Base-by-base conservation (phyloP, 495 filamentous ascomycete species). In the Jackrogersella minutella region DNA sequence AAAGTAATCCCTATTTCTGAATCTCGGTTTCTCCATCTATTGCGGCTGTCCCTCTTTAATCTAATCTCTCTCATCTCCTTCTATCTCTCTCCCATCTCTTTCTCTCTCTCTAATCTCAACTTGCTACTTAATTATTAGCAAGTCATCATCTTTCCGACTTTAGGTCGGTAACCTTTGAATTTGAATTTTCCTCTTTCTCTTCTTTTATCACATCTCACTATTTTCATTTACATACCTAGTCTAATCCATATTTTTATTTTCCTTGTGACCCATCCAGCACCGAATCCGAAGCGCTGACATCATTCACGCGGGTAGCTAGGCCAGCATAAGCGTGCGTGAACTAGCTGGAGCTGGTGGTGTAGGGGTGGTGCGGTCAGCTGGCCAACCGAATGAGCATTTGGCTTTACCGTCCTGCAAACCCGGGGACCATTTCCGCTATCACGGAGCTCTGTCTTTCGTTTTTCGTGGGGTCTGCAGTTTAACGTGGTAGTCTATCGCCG, bases 341-440 rank as follows among this genome's bases (percentile, higher is more conserved):
- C 28, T 37, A 41, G 6, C 19, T 31, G 24, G 36, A 59, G 40
- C 34, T 57, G 60, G 59, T 69, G 60, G 55, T 69, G 60, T 69
- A 69, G 60, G 53, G 59, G 66, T 64, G 60, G 60, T 55, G 60
- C 55, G 47, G 66, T 69, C 65, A 69, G 50, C 60, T 56, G 66
- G 54, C 43, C 41, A 64, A 62, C 50, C 50, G 14, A 60, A 36
- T 8, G 22, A 57, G 43, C 58, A 40, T 54, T 19, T 24, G 9
- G 47, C 31, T 33, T 43, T 30, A 4, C 40, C 9, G 43, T 41
- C 37, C 41, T 49, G 43, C 50, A 19, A 41, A 17, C 41, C 46
- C 4, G 30, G 31, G 17, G 14, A n/a, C 17, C 22, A 16, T 49
- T 34, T 43, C 40, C 50, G 53, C 37, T 55, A 40, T 59, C 46